Evolutionary conservation across 1,139 yeast genomes (phyloP).

Genomic region (Taphrina communis): DNA sequence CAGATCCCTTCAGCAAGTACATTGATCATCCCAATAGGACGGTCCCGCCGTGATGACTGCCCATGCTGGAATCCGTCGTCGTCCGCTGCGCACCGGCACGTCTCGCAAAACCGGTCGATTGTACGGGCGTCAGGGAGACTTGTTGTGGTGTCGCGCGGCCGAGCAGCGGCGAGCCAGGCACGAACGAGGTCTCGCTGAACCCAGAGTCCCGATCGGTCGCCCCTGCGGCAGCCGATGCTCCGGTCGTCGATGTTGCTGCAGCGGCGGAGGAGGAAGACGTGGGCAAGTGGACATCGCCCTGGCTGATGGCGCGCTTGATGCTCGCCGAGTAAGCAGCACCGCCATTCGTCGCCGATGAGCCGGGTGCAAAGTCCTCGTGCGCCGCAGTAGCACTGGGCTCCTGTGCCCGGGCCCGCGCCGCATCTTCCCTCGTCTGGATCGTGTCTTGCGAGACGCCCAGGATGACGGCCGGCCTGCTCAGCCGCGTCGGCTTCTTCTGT

Average conservation of each 20-base stretch:
- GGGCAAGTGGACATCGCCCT: not conserved
- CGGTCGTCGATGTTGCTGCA: too few species aligned
- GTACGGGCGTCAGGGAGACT: not conserved
- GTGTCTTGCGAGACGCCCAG: constrained; percentile 38
- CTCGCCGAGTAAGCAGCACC: constrained; percentile 11
- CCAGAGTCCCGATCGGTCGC: constrained; percentile 21
- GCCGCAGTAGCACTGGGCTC: not conserved
- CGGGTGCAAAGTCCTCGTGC: not conserved
- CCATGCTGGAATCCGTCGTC: not conserved
- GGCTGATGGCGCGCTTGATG: constrained; percentile 7
- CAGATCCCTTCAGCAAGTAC: too few species aligned
- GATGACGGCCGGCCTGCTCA: constrained; percentile 29
- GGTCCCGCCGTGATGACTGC: not conserved
- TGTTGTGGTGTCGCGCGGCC: not conserved
- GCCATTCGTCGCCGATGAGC: not conserved
- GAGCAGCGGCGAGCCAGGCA: constrained; percentile 20
- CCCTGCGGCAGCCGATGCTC: not conserved
- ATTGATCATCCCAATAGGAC: not conserved
- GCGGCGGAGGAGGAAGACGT: too few species aligned
- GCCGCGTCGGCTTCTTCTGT: constrained; percentile 21
- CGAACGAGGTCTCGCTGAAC: constrained; percentile 24
- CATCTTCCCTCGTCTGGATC: constrained; percentile 31
- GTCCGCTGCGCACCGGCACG: constrained; percentile 3
- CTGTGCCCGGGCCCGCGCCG: constrained; percentile 2
- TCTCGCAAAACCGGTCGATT: constrained; percentile 16